Conservation (phyloP, 176 grass and related monocot genomes). For the Phoenix dactylifera region DNA sequence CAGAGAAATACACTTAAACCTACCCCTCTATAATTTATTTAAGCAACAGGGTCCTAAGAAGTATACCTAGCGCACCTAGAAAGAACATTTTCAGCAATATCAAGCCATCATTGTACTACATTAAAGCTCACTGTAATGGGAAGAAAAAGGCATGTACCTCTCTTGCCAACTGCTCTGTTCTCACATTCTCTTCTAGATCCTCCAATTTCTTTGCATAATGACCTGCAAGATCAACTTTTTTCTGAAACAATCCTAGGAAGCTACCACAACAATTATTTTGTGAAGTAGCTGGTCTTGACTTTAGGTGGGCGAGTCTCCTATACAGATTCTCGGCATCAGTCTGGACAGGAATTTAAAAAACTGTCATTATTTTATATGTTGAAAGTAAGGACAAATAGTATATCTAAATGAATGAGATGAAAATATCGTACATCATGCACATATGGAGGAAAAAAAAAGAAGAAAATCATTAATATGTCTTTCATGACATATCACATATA, state of each 20-base stretch:
- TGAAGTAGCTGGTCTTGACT: conserved; percentile 25
- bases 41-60: no score
- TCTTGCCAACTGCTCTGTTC: conserved; percentile 53
- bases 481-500: no score
- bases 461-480: no score
- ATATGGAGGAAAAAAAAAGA: no score
- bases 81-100: no score
- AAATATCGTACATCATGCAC: no score
- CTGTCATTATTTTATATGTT: conserved; percentile 8
- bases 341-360: conserved; percentile 38
- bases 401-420: no score
- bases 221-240: conserved; percentile 36
- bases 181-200: conserved; percentile 81
- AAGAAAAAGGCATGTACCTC: conserved; percentile 39
- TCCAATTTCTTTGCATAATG: conserved; percentile 66
- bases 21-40: no score
- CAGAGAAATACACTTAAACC: no score
- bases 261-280: conserved; percentile 16
- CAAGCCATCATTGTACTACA: background rate
- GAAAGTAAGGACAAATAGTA: background rate
- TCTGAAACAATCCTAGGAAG: conserved; percentile 56
- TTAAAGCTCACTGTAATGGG: background rate
- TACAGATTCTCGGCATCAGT: conserved; percentile 68
- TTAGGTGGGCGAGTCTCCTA: conserved; percentile 57
- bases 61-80: no score